Evolutionary conservation across 208 protist species (phyloP), one percentile per base, ranked within the genome.

Genomic region (Histomonas meleagridis): DNA sequence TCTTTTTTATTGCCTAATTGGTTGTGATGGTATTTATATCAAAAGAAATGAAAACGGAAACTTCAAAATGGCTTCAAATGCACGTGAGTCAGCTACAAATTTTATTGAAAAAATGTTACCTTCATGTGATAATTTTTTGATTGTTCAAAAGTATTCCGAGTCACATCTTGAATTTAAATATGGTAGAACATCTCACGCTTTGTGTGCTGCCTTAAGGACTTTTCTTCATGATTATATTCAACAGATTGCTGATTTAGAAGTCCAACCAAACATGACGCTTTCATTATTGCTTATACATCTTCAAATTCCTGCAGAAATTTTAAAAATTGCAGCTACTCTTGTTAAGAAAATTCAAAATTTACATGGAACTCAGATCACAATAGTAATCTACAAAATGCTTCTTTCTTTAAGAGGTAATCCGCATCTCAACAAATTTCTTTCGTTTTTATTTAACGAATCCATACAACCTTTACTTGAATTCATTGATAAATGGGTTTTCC

Each of bases 401-500:
- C 55, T 46, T 26, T n/a, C 23, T 57, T 51, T 57, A n/a, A 86
- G 76, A 55, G 76, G 76, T 51, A 38, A 51, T n/a, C 76, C 76
- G 2, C 46, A 86, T 35, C 26, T 55, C 23, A 51, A 46, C 4
- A 46, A 86, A 2, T 7, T n/a, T 32, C 38, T 86, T 1, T 38
- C 40, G 9, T 43, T 57, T 51, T 16, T 86, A 16, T 86, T 86
- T 35, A 86, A 51, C 10, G 40, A 86, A 57, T 86, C 76, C 26
- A 46, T 86, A 55, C 76, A 86, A 28, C 76, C 76, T 38, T 26
- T 86, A 26, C 38, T 86, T 0, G 26, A 40, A 55, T 86, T 51
- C 35, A 55, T 86, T 49, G 76, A 86, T 57, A 86, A 86, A 86
- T 86, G 76, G 76, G 38, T 86, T 86, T 86, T 51, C 26, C 46